These are phyloP conservation scores for Ploettnerulaceae sp. DNA, from an alignment of 2,329 filamentous ascomycete species.

Conservation along the genomic window DNA sequence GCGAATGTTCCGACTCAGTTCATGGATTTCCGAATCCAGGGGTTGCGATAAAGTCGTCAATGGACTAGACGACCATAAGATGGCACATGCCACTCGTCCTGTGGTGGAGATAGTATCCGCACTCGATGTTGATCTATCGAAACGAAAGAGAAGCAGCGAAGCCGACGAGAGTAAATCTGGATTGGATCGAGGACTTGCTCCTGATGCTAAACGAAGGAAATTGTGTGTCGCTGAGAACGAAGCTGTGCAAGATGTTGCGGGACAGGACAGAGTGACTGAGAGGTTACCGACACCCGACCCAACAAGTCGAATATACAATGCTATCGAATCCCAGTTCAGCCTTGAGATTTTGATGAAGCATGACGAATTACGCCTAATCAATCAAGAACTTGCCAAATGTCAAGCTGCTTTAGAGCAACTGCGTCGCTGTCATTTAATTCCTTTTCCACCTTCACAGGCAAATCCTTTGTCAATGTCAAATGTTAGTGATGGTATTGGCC, in stretches of 20 bases:
- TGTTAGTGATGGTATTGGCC: constrained; percentile 69
- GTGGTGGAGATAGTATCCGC: constrained; percentile 23
- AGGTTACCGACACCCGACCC: constrained; percentile 7
- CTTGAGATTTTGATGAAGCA: constrained; percentile 92
- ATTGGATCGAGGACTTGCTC: constrained; percentile 14
- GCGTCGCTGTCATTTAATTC: constrained; percentile 85
- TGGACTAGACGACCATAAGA: constrained; percentile 40
- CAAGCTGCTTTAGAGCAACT: constrained; percentile 91
- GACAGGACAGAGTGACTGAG: constrained; percentile 5
- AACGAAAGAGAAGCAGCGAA: constrained; percentile 29
- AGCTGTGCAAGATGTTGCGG: not conserved
- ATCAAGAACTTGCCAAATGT: constrained; percentile 94
- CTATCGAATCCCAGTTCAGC: constrained; percentile 79
- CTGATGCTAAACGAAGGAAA: constrained; percentile 34
- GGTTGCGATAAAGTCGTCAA: constrained; percentile 49
- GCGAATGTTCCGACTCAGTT: constrained; percentile 55
- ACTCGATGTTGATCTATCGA: constrained; percentile 17
- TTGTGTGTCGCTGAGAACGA: constrained; percentile 20
- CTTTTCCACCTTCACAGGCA: constrained; percentile 70
- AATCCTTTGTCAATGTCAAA: constrained; percentile 63
- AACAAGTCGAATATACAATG: constrained; percentile 32
- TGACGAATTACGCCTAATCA: constrained; percentile 86
- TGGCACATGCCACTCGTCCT: constrained; percentile 27
- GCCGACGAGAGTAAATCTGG: constrained; percentile 18
- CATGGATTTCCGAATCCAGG: constrained; percentile 53